Conservation (phyloP, 164 flowering plant species). For the Umbilicus rupestris region DNA sequence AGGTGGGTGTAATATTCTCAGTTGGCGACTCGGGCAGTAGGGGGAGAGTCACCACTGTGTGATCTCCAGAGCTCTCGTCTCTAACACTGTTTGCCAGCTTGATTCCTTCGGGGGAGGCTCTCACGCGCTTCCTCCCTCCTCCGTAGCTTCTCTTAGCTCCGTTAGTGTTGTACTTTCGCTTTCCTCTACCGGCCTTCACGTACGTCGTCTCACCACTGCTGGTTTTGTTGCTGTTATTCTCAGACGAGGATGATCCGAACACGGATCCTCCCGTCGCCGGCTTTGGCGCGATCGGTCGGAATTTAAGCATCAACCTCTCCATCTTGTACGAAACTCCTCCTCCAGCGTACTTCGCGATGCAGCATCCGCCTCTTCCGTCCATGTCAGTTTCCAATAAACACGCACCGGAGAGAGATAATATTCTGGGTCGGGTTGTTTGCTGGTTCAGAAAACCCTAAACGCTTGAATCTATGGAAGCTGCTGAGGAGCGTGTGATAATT, state of each 20-base stretch:
- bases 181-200: constrained; percentile 23
- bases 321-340: constrained; percentile 28
- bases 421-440: too few relatives aligned
- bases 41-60: constrained; percentile 52
- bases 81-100: too few relatives aligned
- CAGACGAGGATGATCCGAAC: constrained; percentile 23
- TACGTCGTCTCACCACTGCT: background rate
- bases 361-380: constrained; percentile 72
- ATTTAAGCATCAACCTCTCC: constrained; percentile 60
- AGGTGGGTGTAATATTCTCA: background rate
- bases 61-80: constrained; percentile 15
- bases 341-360: constrained; percentile 46
- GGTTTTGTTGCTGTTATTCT: constrained; percentile 12
- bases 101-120: constrained; percentile 12
- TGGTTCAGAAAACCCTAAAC: background rate
- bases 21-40: constrained; percentile 57
- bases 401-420: too few relatives aligned
- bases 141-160: background rate
- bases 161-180: constrained; percentile 24
- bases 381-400: constrained; percentile 14
- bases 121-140: constrained; percentile 18
- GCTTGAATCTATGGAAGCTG: background rate
- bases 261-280: constrained; percentile 31
- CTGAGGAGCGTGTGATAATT: background rate
- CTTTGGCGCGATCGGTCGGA: constrained; percentile 84